A percentile compares a stretch with the other conserved stretches of the same genome.
phyloP scores from a whole-genome alignment of 208 protist species.

The Trypanosoma conorhini region DNA sequence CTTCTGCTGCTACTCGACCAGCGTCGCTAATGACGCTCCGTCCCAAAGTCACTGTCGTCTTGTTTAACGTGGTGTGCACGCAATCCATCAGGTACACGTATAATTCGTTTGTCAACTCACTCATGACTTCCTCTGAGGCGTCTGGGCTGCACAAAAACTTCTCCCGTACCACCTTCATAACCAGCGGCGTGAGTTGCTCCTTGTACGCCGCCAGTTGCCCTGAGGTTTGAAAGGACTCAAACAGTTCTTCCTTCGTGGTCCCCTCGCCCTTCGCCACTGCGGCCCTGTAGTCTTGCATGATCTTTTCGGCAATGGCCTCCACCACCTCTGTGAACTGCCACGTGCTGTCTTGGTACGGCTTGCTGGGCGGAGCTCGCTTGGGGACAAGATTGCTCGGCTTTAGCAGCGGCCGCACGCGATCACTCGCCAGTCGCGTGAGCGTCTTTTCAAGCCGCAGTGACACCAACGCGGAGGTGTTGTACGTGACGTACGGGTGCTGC shows the following conservation, averaged over 20 bases:
- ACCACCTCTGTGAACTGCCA: constrained; percentile 28
- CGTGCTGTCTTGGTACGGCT: constrained; percentile 36
- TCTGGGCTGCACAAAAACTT: constrained; percentile 40
- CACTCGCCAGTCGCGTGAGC: constrained; percentile 66
- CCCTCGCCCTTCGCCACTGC: constrained; percentile 6
- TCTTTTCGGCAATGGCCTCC: constrained; percentile 25
- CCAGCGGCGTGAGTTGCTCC: constrained; percentile 63
- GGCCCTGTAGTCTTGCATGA: constrained; percentile 32
- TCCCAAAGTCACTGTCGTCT: constrained; percentile 20
- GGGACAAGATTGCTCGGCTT: constrained; percentile 81
- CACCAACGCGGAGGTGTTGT: constrained; percentile 55
- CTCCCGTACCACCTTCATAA: constrained; percentile 67
- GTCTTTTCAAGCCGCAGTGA: constrained; percentile 62
- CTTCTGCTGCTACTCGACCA: neutral
- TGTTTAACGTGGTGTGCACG: constrained; percentile 68
- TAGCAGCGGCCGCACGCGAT: constrained; percentile 68
- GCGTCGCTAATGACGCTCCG: neutral
- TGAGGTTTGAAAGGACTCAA: constrained; percentile 66
- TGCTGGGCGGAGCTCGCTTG: constrained; percentile 24
- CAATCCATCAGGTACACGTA: constrained; percentile 89
- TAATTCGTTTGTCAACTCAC: constrained; percentile 78
- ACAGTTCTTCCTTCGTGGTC: constrained; percentile 35
- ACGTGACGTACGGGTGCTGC: constrained; percentile 75
- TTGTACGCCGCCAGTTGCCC: constrained; percentile 80
- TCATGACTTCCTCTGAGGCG: constrained; percentile 43